A percentile compares a stretch with the other conserved stretches of the same genome.
phyloP scores from a whole-genome alignment of 441 rosid species.

The Flueggea neowawraea region DNA sequence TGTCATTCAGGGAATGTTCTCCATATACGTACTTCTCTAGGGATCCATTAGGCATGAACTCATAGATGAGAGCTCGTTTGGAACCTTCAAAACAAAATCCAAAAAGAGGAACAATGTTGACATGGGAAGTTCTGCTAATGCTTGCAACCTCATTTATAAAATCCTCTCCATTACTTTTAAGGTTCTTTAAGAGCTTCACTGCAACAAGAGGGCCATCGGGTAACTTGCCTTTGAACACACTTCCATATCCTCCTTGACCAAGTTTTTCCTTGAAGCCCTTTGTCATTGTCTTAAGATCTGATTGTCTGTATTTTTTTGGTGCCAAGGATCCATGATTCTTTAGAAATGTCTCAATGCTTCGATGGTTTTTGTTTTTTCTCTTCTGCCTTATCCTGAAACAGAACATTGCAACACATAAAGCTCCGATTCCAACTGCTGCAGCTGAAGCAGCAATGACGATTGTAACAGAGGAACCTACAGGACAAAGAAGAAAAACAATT shows the following conservation, averaged over 20 bases:
- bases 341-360: neutral
- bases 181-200: neutral
- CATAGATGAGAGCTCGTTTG: neutral
- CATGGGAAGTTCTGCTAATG: too few relatives aligned
- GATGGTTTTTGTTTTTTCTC: too few relatives aligned
- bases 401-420: too few relatives aligned
- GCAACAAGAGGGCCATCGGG: conserved; percentile 1
- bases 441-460: too few relatives aligned
- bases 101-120: neutral
- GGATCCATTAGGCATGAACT: conserved; percentile 4
- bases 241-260: conserved; percentile 7
- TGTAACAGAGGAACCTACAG: too few relatives aligned
- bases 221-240: conserved; percentile 4
- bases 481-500: too few relatives aligned
- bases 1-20: neutral
- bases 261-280: conserved; percentile 1
- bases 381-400: too few relatives aligned
- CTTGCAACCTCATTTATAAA: too few relatives aligned
- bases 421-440: too few relatives aligned
- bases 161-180: neutral
- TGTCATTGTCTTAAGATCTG: neutral
- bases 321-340: neutral
- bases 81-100: neutral
- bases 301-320: neutral
- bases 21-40: conserved; percentile 1